phyloP scores from a whole-genome alignment of 805 yeast genomes.

The Debaryomyces hansenii region DNA sequence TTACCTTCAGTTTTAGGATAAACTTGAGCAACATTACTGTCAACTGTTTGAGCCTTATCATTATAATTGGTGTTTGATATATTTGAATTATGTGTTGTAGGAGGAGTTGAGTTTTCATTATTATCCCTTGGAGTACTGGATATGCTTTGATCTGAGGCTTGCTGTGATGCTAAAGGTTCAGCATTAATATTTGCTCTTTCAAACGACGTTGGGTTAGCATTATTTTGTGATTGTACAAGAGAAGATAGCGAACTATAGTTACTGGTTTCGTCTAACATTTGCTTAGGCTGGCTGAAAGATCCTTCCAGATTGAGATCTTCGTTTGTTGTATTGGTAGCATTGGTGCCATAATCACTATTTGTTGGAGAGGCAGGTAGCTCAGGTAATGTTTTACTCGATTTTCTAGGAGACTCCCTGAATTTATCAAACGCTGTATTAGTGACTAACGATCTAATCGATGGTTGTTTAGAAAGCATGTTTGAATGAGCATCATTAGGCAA shows the following conservation, averaged over 20 bases:
- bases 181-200: not conserved
- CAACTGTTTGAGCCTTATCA: not conserved
- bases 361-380: not conserved
- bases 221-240: not conserved
- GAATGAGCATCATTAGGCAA: slow-evolving; percentile 9
- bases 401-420: slow-evolving; percentile 17
- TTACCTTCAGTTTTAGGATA: not conserved
- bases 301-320: not conserved
- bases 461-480: slow-evolving; percentile 12
- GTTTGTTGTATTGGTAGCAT: not conserved
- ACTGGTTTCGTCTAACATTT: not conserved
- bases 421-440: slow-evolving; percentile 39
- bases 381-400: not conserved
- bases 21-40: not conserved
- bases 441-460: slow-evolving; percentile 25
- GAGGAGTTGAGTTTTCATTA: slow-evolving; percentile 12
- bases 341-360: not conserved
- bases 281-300: not conserved
- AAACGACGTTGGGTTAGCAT: not conserved
- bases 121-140: slow-evolving; percentile 9
- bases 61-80: not conserved
- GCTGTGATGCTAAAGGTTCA: slow-evolving; percentile 2
- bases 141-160: slow-evolving; percentile 14
- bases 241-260: not conserved
- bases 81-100: slow-evolving; percentile 16